Conservation (phyloP, 2,329 filamentous ascomycete genomes). For the Ambrosiella cleistominuta region DNA sequence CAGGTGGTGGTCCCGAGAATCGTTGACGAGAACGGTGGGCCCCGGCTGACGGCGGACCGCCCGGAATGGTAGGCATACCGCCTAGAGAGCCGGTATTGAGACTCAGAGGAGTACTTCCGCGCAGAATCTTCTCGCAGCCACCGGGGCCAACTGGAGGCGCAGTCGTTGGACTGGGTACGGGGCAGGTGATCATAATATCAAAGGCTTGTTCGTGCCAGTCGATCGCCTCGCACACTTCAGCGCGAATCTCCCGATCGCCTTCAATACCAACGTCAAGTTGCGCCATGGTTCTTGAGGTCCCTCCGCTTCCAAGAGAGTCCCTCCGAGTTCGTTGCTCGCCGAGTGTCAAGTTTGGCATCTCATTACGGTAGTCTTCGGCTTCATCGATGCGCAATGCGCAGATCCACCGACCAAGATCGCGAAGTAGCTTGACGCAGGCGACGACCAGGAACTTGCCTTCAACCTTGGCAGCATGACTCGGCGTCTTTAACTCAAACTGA, state of each 20-base stretch:
- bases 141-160: background rate
- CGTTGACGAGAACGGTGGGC: background rate
- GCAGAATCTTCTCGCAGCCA: conserved; percentile 5
- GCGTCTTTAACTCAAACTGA: conserved; percentile 8
- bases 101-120: conserved; percentile 7
- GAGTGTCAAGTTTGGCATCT: conserved; percentile 9
- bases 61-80: background rate
- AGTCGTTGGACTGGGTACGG: background rate
- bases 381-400: conserved; percentile 11
- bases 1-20: conserved; percentile 5
- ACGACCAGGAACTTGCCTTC: conserved; percentile 11
- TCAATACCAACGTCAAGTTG: conserved; percentile 11
- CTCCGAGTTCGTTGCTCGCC: background rate
- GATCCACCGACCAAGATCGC: conserved; percentile 8
- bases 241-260: conserved; percentile 10
- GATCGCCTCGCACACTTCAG: conserved; percentile 11
- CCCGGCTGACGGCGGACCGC: background rate
- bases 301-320: background rate
- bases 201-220: conserved; percentile 12
- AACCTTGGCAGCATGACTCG: conserved; percentile 10
- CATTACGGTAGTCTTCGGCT: conserved; percentile 10
- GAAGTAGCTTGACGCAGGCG: conserved; percentile 8
- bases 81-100: conserved; percentile 1
- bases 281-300: conserved; percentile 6
- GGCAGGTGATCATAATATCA: conserved; percentile 10